Evolutionary conservation across 73 alveolate species (phyloP).

Genomic region (Strombidium stylifer): DNA sequence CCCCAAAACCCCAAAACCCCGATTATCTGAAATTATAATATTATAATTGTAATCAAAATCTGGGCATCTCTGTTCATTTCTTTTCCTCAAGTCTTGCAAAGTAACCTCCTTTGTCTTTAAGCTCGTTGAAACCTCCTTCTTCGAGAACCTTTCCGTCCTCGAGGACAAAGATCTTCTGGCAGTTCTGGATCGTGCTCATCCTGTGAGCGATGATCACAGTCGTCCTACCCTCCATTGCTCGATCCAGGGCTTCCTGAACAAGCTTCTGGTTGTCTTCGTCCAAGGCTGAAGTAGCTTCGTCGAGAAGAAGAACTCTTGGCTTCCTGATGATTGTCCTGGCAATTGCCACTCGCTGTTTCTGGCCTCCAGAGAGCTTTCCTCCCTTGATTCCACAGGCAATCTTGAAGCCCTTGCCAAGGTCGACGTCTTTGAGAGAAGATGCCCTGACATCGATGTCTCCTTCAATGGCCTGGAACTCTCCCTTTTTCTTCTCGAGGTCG

Average conservation of each 20-base stretch:
- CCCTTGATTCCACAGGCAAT: conserved; percentile 67
- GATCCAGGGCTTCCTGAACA: conserved; percentile 79
- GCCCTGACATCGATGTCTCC: conserved; percentile 13
- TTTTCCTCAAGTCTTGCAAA: conserved; percentile 12
- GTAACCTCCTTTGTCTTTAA: conserved; percentile 36
- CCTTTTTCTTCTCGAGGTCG: background rate
- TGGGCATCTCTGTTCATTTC: background rate
- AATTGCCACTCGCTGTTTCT: conserved; percentile 86
- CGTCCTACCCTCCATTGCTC: conserved; percentile 75
- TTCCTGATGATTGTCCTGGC: conserved; percentile 82
- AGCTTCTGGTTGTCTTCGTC: conserved; percentile 76
- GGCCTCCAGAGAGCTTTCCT: conserved; percentile 81
- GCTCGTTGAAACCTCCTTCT: conserved; percentile 68
- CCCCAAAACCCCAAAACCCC: too few species aligned
- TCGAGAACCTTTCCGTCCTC: conserved; percentile 66
- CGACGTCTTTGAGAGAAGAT: background rate
- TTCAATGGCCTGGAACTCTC: background rate
- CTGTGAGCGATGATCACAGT: conserved; percentile 86
- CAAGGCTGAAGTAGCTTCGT: conserved; percentile 91
- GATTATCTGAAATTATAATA: too few species aligned
- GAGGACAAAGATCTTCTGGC: conserved; percentile 72
- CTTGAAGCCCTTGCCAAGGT: conserved; percentile 39
- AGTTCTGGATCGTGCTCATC: conserved; percentile 70
- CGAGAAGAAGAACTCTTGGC: conserved; percentile 73
- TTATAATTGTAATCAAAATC: background rate